Evolutionary conservation across 2,329 filamentous ascomycete species (phyloP).

Genomic region (Pestalotiopsis sp.): DNA sequence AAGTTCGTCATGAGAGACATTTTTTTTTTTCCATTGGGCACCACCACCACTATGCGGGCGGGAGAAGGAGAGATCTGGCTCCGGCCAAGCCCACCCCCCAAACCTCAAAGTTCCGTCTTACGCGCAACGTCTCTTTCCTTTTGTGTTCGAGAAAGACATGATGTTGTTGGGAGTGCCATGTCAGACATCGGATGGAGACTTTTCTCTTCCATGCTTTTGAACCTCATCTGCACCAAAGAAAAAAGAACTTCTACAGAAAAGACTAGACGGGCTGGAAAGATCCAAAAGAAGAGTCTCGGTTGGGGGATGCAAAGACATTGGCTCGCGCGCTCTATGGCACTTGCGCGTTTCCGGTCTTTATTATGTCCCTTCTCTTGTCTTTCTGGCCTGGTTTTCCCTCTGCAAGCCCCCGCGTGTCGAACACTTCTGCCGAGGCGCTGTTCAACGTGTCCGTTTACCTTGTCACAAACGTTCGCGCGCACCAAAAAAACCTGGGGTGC

Average conservation of each 20-base stretch:
- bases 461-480: neutral
- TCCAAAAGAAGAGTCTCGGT: neutral
- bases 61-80: neutral
- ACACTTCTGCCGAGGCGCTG: neutral
- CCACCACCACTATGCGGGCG: neutral
- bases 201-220: neutral
- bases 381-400: neutral
- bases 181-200: neutral
- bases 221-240: neutral
- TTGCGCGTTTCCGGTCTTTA: neutral
- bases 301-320: neutral
- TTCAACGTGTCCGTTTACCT: neutral
- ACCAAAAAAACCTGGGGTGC: neutral
- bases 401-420: neutral
- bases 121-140: neutral
- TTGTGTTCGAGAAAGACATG: neutral
- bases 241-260: neutral
- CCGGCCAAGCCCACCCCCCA: neutral
- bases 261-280: neutral
- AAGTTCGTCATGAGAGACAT: constrained; percentile 2
- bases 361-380: neutral
- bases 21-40: constrained; percentile 1
- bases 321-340: neutral
- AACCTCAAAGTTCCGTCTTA: neutral
- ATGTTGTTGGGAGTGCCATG: neutral